Evolutionary conservation across 495 filamentous ascomycete genomes (phyloP).

Genomic region (Penicillium steckii): DNA sequence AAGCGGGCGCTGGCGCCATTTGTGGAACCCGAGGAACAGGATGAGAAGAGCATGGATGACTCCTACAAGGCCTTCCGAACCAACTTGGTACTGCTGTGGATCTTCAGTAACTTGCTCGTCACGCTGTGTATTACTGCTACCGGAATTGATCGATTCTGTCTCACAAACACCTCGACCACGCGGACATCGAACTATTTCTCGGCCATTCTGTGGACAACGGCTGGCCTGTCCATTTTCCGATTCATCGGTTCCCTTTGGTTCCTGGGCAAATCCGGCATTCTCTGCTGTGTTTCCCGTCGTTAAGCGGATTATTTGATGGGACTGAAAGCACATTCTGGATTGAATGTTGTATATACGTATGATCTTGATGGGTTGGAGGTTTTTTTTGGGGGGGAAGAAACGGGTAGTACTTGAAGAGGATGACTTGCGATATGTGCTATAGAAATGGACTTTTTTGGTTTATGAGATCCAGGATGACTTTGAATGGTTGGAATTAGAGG

Average conservation of each 20-base stretch:
- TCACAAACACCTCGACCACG: conserved; percentile 57
- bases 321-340: neutral
- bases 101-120: conserved; percentile 86
- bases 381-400: neutral
- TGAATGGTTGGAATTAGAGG: neutral
- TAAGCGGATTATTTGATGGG: conserved; percentile 5
- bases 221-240: conserved; percentile 74
- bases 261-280: conserved; percentile 81
- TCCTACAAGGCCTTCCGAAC: conserved; percentile 98
- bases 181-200: conserved; percentile 89
- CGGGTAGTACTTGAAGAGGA: neutral
- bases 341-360: conserved; percentile 22
- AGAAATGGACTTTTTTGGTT: neutral
- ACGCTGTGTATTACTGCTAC: conserved; percentile 83
- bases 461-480: neutral
- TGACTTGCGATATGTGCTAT: conserved; percentile 1
- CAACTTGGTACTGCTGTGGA: conserved; percentile 83
- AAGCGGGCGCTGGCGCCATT: conserved; percentile 85
- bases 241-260: conserved; percentile 91
- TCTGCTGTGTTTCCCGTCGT: conserved; percentile 85
- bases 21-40: conserved; percentile 64
- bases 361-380: neutral
- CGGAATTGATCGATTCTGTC: conserved; percentile 71
- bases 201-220: conserved; percentile 84
- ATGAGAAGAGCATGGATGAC: conserved; percentile 85